phyloP scores from a whole-genome alignment of 768 basidiomycete genomes.

The Auricularia cornea region DNA sequence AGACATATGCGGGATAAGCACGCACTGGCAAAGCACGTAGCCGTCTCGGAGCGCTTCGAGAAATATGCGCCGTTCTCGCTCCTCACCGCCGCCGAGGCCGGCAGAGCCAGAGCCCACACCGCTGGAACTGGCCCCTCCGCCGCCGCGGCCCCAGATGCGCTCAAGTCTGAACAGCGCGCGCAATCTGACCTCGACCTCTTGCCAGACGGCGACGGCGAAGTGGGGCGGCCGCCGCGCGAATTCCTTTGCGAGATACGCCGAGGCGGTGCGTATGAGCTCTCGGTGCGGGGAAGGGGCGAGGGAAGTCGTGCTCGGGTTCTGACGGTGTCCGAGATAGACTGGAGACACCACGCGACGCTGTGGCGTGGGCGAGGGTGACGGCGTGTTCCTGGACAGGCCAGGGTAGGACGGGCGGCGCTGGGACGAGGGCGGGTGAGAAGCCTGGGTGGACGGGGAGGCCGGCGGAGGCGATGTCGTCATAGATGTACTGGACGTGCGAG shows the following conservation, averaged over 20 bases:
- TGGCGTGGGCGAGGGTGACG: conserved; percentile 36
- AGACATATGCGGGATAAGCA: conserved; percentile 15
- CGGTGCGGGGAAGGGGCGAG: conserved; percentile 48
- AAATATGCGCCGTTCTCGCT: conserved; percentile 66
- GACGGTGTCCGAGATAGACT: conserved; percentile 44
- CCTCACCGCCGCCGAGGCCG: conserved; percentile 45
- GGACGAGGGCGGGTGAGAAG: neutral
- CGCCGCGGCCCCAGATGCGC: conserved; percentile 66
- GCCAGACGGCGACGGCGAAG: conserved; percentile 50
- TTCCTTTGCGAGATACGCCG: conserved; percentile 57
- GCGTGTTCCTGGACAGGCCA: conserved; percentile 32
- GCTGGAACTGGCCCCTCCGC: conserved; percentile 24
- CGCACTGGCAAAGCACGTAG: conserved; percentile 84
- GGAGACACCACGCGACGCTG: conserved; percentile 25
- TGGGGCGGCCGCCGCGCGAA: conserved; percentile 54
- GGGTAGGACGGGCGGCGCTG: conserved; percentile 19
- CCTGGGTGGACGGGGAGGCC: neutral
- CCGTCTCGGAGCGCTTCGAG: conserved; percentile 75
- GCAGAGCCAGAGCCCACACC: conserved; percentile 12
- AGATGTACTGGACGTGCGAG: conserved; percentile 1
- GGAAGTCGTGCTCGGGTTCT: conserved; percentile 54
- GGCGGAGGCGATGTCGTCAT: neutral
- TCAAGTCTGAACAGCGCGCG: conserved; percentile 57
- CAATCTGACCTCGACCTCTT: conserved; percentile 65
- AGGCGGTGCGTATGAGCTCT: conserved; percentile 59